These are phyloP conservation scores for Plicaturopsis crispa DNA, from an alignment of 768 basidiomycete genomes.

Conservation along the genomic window DNA sequence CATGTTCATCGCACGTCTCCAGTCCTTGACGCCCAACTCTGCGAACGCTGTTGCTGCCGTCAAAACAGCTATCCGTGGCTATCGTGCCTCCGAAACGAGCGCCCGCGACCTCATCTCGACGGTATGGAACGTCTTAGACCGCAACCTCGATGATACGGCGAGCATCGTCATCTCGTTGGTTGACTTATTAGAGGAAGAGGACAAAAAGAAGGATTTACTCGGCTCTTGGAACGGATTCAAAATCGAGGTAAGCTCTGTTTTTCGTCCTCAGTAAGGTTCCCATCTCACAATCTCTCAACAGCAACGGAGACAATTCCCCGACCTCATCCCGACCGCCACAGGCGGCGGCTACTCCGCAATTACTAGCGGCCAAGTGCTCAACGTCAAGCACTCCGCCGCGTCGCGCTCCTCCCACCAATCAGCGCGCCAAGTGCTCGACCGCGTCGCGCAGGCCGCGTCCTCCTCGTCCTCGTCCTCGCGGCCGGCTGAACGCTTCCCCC, in stretches of 20 bases:
- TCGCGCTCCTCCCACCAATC: slow-evolving; percentile 47
- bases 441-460: slow-evolving; percentile 76
- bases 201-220: slow-evolving; percentile 74
- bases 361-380: slow-evolving; percentile 74
- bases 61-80: slow-evolving; percentile 73
- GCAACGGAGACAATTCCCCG: slow-evolving; percentile 85
- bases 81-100: slow-evolving; percentile 65
- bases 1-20: slow-evolving; percentile 57
- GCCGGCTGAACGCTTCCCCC: slow-evolving; percentile 27
- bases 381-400: slow-evolving; percentile 70
- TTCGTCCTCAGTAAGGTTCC: background rate
- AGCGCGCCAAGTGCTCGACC: slow-evolving; percentile 73
- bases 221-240: slow-evolving; percentile 79
- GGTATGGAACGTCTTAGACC: slow-evolving; percentile 72
- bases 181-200: slow-evolving; percentile 75
- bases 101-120: slow-evolving; percentile 85
- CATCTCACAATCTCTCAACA: too few species aligned
- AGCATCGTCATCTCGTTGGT: slow-evolving; percentile 67
- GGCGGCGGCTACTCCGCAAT: slow-evolving; percentile 74
- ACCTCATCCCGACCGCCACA: slow-evolving; percentile 49
- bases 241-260: slow-evolving; percentile 51
- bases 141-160: slow-evolving; percentile 64
- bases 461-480: slow-evolving; percentile 27
- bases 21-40: slow-evolving; percentile 48
- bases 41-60: slow-evolving; percentile 51